Evolutionary conservation across 805 yeast species (phyloP), one percentile per base, ranked within the genome.

Genomic region (Candida orba): DNA sequence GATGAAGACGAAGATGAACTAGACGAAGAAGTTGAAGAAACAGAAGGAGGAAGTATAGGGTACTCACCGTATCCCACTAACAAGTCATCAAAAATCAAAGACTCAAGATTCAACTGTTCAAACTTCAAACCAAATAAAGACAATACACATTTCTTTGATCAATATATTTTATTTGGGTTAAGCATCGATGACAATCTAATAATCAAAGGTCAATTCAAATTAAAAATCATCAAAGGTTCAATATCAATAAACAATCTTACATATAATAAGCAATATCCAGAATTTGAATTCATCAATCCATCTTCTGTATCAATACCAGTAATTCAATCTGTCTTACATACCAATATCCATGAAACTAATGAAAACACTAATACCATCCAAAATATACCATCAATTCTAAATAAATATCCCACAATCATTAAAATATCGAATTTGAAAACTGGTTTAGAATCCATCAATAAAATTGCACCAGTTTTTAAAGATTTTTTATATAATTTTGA

Each of bases 181-280:
- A 69, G 66, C 42, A 49, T 57, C 2, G 58, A 60, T 24, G 77
- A 78, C 44, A 64, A 54, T 40, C 45, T 78, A 3, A 50, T 75
- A 34, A 42, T 78, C 1, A 61, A 64, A 43, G 84, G 84, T 1
- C 77, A 71, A 46, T 76, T 66, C 49, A 52, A 37, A 4, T 40
- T 78, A 22, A 54, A 55, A 4, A 60, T 78, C 0, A 70, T 68
- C 46, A 56, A 72, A 41, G 84, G 84, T 15, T 70, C 73, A 0
- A 54, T 75, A 1, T 48, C 59, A 4, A 46, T 78, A 1, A 78
- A 79, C 48, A 65, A 71, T 50, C 43, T 61, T 17, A 35, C 56
- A 1, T 60, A 60, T 51, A 70, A 53, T 52, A 66, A 60, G 17
- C 48, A 48, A 27, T 48, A 46, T 6, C 51, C 44, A 17, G 52